phyloP scores from a whole-genome alignment of 169 alveolate species.

The Cryptosporidium meleagridis region DNA sequence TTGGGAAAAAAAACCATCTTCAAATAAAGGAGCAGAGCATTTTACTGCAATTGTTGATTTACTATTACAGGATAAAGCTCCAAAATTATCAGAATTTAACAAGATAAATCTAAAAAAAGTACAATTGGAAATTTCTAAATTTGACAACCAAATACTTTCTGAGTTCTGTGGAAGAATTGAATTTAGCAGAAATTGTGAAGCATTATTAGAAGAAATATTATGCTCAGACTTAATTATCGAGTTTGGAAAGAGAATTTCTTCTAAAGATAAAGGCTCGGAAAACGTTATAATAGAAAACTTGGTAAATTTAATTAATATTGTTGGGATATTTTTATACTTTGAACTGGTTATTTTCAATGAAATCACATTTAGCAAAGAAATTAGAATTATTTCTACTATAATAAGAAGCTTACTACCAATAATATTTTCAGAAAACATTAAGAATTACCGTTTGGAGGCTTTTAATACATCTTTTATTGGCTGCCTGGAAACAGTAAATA shows the following conservation, averaged over 20 bases:
- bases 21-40: background rate
- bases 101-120: slow-evolving; percentile 12
- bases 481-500: slow-evolving; percentile 13
- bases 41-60: background rate
- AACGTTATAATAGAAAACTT: slow-evolving; percentile 5
- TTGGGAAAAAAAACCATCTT: background rate
- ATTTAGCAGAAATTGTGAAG: slow-evolving; percentile 16
- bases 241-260: slow-evolving; percentile 17
- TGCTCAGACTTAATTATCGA: slow-evolving; percentile 28
- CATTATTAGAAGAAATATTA: slow-evolving; percentile 10
- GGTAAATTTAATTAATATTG: background rate
- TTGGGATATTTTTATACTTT: slow-evolving; percentile 27
- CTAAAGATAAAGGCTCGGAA: background rate
- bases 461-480: background rate
- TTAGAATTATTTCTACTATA: slow-evolving; percentile 18
- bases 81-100: slow-evolving; percentile 3
- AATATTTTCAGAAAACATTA: slow-evolving; percentile 10
- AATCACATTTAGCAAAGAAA: slow-evolving; percentile 5
- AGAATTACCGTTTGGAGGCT: background rate
- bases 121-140: slow-evolving; percentile 1
- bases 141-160: background rate
- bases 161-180: background rate
- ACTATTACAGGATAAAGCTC: slow-evolving; percentile 3
- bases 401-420: slow-evolving; percentile 37
- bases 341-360: slow-evolving; percentile 19